Base-by-base conservation (phyloP, 2,329 filamentous ascomycete species). In the Pezicula radicicola region DNA sequence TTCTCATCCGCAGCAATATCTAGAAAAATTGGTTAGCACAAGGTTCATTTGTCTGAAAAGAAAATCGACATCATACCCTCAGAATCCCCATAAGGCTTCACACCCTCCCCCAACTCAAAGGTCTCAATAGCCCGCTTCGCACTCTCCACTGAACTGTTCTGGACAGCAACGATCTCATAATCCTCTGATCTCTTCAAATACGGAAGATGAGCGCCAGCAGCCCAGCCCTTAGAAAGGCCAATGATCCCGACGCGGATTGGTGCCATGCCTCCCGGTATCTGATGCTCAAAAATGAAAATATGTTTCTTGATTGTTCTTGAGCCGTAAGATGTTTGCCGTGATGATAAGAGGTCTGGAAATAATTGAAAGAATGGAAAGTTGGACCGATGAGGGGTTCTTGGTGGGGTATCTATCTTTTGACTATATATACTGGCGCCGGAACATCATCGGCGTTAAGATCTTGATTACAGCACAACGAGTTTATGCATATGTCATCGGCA, bases 91-190 rank as follows among this genome's bases (percentile, higher is more conserved):
- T 80, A 75, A 2, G 74, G 70, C 53, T 73, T 75, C 13, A 68
- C 72, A 0, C 59, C 60, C 1, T 62, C 15, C 0, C 68, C 63
- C 7, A 80, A 63, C 2, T 63, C 59, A 57, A 74, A 74, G 4
- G 54, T 46, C 36, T 67, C 56, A 43, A 78, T 73, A 4, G 77
- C 72, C 15, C 61, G 66, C 43, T 67, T 56, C 0, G 75, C 74
- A 2, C 72, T 71, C 6, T 70, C 66, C 36, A 71, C 63, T 10
- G 67, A 72, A 16, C 72, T 74, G 63, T 80, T 80, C 57, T 73
- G 72, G 1, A 80, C 66, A 7, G 76, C 77, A n/a, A 72, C 70
- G 52, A 80, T 72, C 28, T 72, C 64, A 61, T 78, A 79, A 6
- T 69, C 63, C 1, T 50, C 44, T 16, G 46, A 51, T 6, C 30